Base-by-base conservation (phyloP, 164 flowering plant genomes). In the Dillenia suffruticosa region DNA sequence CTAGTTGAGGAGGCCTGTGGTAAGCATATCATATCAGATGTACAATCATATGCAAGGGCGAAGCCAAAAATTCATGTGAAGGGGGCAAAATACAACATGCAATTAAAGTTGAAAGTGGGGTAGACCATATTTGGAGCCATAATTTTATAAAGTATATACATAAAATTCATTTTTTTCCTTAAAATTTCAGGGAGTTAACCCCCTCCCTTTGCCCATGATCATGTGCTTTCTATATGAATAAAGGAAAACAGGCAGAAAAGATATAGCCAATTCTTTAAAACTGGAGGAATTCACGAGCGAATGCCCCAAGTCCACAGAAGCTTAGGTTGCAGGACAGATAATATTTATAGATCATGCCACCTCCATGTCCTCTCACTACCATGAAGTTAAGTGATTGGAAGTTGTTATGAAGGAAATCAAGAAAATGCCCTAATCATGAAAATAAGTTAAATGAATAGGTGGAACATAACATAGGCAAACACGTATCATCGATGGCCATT, bases 1-100 rank as follows among this genome's bases (percentile, higher is more conserved):
- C 68, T 64, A 71, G 51, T 68, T 8, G 72, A 53, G 15, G 72
- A 53, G 15, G 59, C 84, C 98, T 93, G 87, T 45, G 74, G 44
- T 22, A 49, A 47, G 58, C 10, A 62, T 7, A 24, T 10, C 12
- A 54, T 10, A 51, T 64, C 70, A 68, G 60, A 54, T 57, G 49
- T 19, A 53, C 17, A 54, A 52, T 51, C 40, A 11, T 32, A 7
- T 5, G 7, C 40, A 12, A 48, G 43, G 6, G 17, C 10, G 3
- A 10, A 51, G 54, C 17, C 17, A 12, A 51, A 15, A 12, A 13
- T 8, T 51, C 9, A 8, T 32, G 5, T 32, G 7, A n/a, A 9
- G 3, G 9, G 3, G 12, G 9, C 55, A 15, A 52, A 17, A 1
- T 2, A 15, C 16, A 32, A 12, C 15, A 16, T 8, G 9, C 40